Percentiles rank a stretch among this genome's conserved stretches.
phyloP scores from a whole-genome alignment of 1,139 yeast genomes.

The Yamadazyma blattariae region DNA sequence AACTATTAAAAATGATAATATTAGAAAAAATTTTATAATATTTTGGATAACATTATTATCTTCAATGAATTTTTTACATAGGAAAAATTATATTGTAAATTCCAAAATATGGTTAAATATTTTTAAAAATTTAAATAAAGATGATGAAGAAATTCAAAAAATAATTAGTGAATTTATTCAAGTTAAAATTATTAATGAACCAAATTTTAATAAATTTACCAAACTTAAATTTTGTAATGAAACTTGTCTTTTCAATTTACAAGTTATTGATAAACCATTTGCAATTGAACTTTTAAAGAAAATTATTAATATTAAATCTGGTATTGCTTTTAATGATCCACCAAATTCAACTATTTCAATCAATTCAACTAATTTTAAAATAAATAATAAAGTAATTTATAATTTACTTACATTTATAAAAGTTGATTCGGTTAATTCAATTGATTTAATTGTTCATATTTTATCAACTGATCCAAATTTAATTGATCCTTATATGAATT shows the following conservation, averaged over 20 bases:
- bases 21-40: slow-evolving; percentile 56
- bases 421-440: slow-evolving; percentile 69
- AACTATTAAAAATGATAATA: slow-evolving; percentile 49
- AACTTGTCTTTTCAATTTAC: slow-evolving; percentile 60
- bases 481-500: slow-evolving; percentile 66
- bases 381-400: slow-evolving; percentile 67
- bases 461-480: slow-evolving; percentile 63
- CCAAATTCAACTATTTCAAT: slow-evolving; percentile 30
- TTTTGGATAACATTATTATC: slow-evolving; percentile 55
- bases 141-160: slow-evolving; percentile 42
- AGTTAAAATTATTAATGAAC: slow-evolving; percentile 53
- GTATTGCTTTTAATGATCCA: slow-evolving; percentile 49
- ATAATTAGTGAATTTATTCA: slow-evolving; percentile 49
- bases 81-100: slow-evolving; percentile 10
- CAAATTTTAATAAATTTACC: slow-evolving; percentile 60
- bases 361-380: slow-evolving; percentile 49
- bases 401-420: slow-evolving; percentile 63
- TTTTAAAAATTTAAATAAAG: slow-evolving; percentile 51
- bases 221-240: slow-evolving; percentile 81
- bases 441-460: slow-evolving; percentile 52
- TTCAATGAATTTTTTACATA: slow-evolving; percentile 12
- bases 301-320: slow-evolving; percentile 57
- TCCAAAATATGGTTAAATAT: slow-evolving; percentile 15
- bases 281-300: slow-evolving; percentile 30
- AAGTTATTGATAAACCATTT: slow-evolving; percentile 40